Evolutionary conservation across 805 yeast species (phyloP).

Genomic region (Candida xiaguanensis): DNA sequence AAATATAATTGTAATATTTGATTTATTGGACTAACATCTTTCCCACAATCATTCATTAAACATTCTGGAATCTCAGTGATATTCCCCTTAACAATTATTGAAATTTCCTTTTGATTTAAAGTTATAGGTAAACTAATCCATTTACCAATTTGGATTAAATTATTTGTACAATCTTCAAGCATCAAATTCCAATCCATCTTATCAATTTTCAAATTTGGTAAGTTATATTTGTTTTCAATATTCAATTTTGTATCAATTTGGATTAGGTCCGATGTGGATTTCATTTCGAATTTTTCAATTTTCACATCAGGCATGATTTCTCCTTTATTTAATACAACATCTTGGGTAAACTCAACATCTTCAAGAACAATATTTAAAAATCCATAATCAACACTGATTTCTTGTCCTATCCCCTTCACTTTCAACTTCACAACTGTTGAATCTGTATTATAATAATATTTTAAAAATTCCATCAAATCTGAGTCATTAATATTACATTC

Average conservation of each 20-base stretch:
- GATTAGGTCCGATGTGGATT: constrained; percentile 6
- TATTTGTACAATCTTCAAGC: constrained; percentile 22
- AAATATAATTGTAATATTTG: constrained; percentile 16
- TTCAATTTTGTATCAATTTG: constrained; percentile 1
- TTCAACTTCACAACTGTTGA: constrained; percentile 18
- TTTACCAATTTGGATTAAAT: constrained; percentile 19
- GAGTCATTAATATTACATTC: constrained; percentile 18
- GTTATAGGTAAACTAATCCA: constrained; percentile 18
- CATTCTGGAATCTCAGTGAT: constrained; percentile 17
- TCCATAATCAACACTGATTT: constrained; percentile 16
- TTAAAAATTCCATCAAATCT: constrained; percentile 15
- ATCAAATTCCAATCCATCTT: constrained; percentile 25
- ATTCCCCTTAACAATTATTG: constrained; percentile 17
- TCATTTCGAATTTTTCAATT: constrained; percentile 13
- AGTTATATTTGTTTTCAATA: neutral
- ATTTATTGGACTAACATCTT: constrained; percentile 17
- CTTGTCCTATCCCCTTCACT: constrained; percentile 14
- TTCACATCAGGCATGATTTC: constrained; percentile 14
- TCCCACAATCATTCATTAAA: constrained; percentile 18
- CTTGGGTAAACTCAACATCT: constrained; percentile 14
- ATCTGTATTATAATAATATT: constrained; percentile 14
- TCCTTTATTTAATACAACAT: constrained; percentile 9
- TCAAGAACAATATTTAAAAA: constrained; percentile 14
- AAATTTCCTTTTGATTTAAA: constrained; percentile 12
- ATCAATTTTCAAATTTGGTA: constrained; percentile 15